These are phyloP conservation scores for Pseudohalonectria lignicola DNA, from an alignment of 2,329 filamentous ascomycete genomes.

Conservation along the genomic window DNA sequence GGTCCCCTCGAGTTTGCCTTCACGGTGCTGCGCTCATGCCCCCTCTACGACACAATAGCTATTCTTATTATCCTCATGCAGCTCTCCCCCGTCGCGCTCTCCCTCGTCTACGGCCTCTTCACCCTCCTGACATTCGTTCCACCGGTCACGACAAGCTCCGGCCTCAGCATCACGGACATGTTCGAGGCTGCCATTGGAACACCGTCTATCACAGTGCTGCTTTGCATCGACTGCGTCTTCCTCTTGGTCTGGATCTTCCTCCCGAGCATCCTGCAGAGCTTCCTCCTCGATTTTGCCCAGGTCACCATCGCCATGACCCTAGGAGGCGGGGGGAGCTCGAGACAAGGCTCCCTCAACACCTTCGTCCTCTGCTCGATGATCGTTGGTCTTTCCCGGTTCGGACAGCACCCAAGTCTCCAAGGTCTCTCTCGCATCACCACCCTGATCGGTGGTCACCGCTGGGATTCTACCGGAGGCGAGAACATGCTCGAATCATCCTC, in stretches of 20 bases:
- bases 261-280: conserved; percentile 77
- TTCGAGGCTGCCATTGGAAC: conserved; percentile 81
- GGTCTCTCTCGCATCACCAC: conserved; percentile 29
- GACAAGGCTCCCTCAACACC: conserved; percentile 58
- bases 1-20: conserved; percentile 68
- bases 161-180: conserved; percentile 78
- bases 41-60: conserved; percentile 88
- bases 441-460: conserved; percentile 15
- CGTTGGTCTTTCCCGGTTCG: conserved; percentile 47
- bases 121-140: conserved; percentile 88
- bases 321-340: conserved; percentile 62
- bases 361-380: conserved; percentile 61
- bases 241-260: conserved; percentile 79
- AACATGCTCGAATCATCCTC: conserved; percentile 33
- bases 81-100: conserved; percentile 77
- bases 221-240: conserved; percentile 74
- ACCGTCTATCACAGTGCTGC: conserved; percentile 73
- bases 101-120: conserved; percentile 84
- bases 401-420: conserved; percentile 28
- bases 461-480: conserved; percentile 26
- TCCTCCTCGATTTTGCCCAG: conserved; percentile 82
- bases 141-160: conserved; percentile 65
- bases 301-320: conserved; percentile 87
- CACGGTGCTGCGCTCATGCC: conserved; percentile 81
- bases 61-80: conserved; percentile 94